Evolutionary conservation across 345 rosid genomes (phyloP).

Genomic region (Erodium maritimum): DNA sequence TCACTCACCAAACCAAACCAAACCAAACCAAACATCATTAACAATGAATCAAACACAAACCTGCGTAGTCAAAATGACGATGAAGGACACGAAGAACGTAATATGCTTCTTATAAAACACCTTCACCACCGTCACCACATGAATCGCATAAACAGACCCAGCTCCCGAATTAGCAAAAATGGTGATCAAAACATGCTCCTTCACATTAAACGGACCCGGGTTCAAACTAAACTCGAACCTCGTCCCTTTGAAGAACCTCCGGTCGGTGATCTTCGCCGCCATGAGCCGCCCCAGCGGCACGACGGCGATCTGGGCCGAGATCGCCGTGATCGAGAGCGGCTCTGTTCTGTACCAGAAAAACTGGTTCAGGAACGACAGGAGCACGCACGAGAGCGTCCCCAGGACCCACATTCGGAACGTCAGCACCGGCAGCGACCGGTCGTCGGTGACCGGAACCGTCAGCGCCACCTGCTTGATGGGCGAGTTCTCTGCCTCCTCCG

Average conservation of each 20-base stretch:
- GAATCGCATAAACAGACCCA: conserved; percentile 82
- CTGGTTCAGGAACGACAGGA: conserved; percentile 82
- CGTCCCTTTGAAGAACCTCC: conserved; percentile 54
- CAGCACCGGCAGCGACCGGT: conserved; percentile 69
- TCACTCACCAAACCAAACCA: conserved; percentile 6
- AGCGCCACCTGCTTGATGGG: conserved; percentile 84
- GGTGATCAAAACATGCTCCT: conserved; percentile 90
- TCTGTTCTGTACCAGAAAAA: conserved; percentile 96
- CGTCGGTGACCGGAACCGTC: conserved; percentile 79
- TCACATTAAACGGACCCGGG: conserved; percentile 94
- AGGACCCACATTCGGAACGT: conserved; percentile 95
- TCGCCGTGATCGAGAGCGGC: conserved; percentile 82
- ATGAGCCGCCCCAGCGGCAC: conserved; percentile 83
- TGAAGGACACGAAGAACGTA: conserved; percentile 71
- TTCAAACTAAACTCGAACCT: conserved; percentile 69
- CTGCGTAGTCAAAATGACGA: conserved; percentile 82
- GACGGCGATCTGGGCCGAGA: conserved; percentile 93
- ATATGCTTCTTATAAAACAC: conserved; percentile 69
- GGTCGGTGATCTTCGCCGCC: conserved; percentile 68
- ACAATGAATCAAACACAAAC: neutral
- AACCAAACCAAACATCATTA: neutral
- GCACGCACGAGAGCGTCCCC: conserved; percentile 59
- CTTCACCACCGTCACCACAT: conserved; percentile 78
- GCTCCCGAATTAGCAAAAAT: conserved; percentile 97
- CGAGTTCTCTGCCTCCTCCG: conserved; percentile 47